Percentiles rank a stretch among this genome's conserved stretches.
These are phyloP conservation scores for Kernera saxatilis DNA, from an alignment of 345 rosid species.

Conservation along the genomic window DNA sequence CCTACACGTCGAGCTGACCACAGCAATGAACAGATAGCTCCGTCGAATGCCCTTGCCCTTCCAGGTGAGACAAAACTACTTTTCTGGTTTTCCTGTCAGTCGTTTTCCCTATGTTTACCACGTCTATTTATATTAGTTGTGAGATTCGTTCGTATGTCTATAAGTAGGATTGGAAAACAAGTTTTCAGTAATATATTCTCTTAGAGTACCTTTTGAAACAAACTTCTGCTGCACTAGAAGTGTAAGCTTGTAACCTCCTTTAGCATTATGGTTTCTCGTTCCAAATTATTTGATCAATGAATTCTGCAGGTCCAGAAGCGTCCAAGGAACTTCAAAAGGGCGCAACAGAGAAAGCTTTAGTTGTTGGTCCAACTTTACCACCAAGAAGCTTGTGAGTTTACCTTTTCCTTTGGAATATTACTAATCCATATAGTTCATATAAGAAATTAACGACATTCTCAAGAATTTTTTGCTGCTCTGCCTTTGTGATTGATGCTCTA, in stretches of 20 bases:
- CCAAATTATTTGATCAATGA: not conserved
- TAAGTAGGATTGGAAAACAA: not conserved
- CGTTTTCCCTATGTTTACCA: not conserved
- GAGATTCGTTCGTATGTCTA: not conserved
- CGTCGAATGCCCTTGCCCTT: slow-evolving; percentile 58
- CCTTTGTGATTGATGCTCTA: not conserved
- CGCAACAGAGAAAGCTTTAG: slow-evolving; percentile 54
- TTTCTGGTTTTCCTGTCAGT: not conserved
- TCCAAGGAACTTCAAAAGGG: slow-evolving; percentile 38
- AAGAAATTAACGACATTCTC: not conserved
- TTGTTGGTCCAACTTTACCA: slow-evolving; percentile 67
- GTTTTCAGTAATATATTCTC: not conserved
- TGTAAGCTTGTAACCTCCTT: too few species aligned
- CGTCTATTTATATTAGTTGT: not conserved
- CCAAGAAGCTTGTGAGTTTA: slow-evolving; percentile 47
- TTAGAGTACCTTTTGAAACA: too few species aligned
- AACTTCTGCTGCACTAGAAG: too few species aligned
- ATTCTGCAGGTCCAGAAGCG: slow-evolving; percentile 50
- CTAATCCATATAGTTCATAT: not conserved
- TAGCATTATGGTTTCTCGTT: not conserved
- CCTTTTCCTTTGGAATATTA: not conserved
- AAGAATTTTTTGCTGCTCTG: not conserved
- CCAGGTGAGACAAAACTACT: slow-evolving; percentile 34
- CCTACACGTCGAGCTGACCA: slow-evolving; percentile 26
- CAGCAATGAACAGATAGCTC: slow-evolving; percentile 32